Evolutionary conservation across 805 yeast species (phyloP), one percentile per base, ranked within the genome.

Genomic region (Hyphopichia homilentoma): DNA sequence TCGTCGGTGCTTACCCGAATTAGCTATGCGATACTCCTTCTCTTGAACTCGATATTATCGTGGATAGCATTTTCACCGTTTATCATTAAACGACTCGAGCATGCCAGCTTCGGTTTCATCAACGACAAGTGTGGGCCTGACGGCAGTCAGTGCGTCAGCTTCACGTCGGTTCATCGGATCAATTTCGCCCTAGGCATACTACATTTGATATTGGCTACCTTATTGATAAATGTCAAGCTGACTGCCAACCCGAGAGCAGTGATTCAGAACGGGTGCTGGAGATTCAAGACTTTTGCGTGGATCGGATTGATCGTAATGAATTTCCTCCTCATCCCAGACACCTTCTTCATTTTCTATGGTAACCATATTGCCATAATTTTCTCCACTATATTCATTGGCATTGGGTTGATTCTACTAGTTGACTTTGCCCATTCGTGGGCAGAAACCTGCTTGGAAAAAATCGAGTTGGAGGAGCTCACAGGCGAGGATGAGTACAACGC

Each of bases 351-450:
- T 11, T 70, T 82, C 48, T 93, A 95, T 79, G 97, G 98, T 1
- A 93, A 86, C 56, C 80, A 87, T 63, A 67, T 93, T 27, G 87
- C 97, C 5, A 82, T 89, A 19, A 60, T 87, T 4, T 81, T 87
- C 47, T 86, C 96, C 27, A 83, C 90, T 3, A 51, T 88, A 4
- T 93, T 93, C 61, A 75, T 90, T 22, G 79, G 93, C 11, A 85
- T 93, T 39, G 98, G 98, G 1, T 71, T 93, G 36, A 83, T 94
- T 9, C 67, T 93, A 30, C 65, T 93, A 30, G 97, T 93, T 20
- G 98, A 93, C 58, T 93, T 87, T 69, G 97, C 98, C 4, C 97
- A 93, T 59, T 90, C 90, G 45, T 93, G 97, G 96, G 97, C 97
- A 0, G 99, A 93, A 49, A 84, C 84, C 6, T 93, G 98, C 57